phyloP scores from a whole-genome alignment of 441 rosid genomes.

The Adansonia grandidieri region DNA sequence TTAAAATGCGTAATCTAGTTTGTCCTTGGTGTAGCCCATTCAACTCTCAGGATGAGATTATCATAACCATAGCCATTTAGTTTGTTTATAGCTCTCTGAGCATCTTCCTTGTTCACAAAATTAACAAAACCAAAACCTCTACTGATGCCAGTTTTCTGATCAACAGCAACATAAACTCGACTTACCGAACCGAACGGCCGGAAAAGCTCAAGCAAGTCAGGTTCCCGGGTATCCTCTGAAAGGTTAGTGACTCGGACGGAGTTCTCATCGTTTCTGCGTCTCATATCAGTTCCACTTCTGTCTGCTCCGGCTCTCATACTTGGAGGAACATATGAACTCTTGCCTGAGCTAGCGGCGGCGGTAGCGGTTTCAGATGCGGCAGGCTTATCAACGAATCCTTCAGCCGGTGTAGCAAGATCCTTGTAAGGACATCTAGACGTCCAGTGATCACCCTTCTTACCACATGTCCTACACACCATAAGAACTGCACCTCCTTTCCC shows the following conservation, averaged over 20 bases:
- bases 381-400: conserved; percentile 49
- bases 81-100: conserved; percentile 65
- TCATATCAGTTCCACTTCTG: background rate
- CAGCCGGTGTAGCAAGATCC: conserved; percentile 52
- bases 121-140: conserved; percentile 72
- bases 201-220: conserved; percentile 64
- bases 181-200: conserved; percentile 63
- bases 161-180: conserved; percentile 62
- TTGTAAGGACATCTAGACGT: conserved; percentile 63
- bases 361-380: conserved; percentile 36
- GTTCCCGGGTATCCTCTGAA: conserved; percentile 69
- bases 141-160: conserved; percentile 66
- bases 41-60: conserved; percentile 69
- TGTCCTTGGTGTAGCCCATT: conserved; percentile 72
- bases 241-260: conserved; percentile 46
- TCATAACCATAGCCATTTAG: conserved; percentile 72
- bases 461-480: conserved; percentile 64
- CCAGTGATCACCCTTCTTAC: conserved; percentile 68
- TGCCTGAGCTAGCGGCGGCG: conserved; percentile 42
- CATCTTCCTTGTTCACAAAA: conserved; percentile 66
- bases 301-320: background rate
- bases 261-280: background rate
- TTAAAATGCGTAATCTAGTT: conserved; percentile 34
- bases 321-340: conserved; percentile 48
- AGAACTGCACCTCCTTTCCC: conserved; percentile 59